phyloP scores from a whole-genome alignment of 2,329 filamentous ascomycete species.

The Fusarium sp. region DNA sequence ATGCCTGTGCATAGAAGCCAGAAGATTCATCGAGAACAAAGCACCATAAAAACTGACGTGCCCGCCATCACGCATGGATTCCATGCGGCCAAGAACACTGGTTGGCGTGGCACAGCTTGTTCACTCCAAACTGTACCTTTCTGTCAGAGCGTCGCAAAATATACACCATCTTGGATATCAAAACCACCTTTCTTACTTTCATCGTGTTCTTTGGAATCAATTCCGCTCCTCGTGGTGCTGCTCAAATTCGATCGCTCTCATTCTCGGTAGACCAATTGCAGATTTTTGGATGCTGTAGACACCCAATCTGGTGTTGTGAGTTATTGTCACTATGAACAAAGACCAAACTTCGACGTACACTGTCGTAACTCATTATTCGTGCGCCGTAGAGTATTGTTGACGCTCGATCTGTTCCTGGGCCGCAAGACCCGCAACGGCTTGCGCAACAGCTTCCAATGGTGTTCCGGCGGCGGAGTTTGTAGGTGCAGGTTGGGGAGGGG shows the following conservation, averaged over 20 bases:
- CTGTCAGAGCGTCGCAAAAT: constrained; percentile 54
- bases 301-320: constrained; percentile 60
- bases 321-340: constrained; percentile 8
- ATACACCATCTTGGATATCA: constrained; percentile 55
- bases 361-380: constrained; percentile 10
- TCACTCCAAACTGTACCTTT: constrained; percentile 52
- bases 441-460: constrained; percentile 62
- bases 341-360: neutral
- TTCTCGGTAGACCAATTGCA: constrained; percentile 63
- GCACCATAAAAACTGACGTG: constrained; percentile 53
- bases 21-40: constrained; percentile 44
- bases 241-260: constrained; percentile 58
- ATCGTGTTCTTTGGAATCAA: constrained; percentile 47
- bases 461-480: constrained; percentile 49
- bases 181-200: constrained; percentile 44
- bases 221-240: constrained; percentile 48
- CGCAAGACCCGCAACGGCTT: constrained; percentile 59
- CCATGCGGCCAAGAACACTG: constrained; percentile 45
- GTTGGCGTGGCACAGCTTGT: constrained; percentile 51
- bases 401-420: constrained; percentile 57
- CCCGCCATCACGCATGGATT: constrained; percentile 50
- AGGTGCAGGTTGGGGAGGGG: constrained; percentile 40
- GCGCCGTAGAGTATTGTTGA: constrained; percentile 49
- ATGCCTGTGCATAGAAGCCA: neutral
- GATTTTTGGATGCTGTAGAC: constrained; percentile 59